phyloP scores from a whole-genome alignment of 2,329 filamentous ascomycete species.

The Rasamsonia emersonii region DNA sequence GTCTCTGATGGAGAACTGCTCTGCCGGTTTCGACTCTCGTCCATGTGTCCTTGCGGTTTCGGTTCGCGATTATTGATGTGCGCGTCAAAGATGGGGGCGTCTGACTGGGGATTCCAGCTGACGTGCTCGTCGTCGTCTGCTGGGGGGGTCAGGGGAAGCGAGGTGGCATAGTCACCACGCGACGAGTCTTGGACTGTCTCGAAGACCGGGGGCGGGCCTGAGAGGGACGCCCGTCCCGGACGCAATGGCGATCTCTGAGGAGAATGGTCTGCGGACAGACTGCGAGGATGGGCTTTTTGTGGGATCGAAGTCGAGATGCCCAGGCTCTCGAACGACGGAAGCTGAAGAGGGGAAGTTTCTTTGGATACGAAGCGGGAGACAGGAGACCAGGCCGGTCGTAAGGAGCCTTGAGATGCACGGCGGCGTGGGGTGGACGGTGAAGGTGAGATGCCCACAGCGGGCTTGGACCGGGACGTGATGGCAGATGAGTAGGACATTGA shows the following conservation, averaged over 20 bases:
- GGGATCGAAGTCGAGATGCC: constrained; percentile 35
- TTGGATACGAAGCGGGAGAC: constrained; percentile 29
- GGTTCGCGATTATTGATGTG: constrained; percentile 19
- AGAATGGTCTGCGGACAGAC: constrained; percentile 19
- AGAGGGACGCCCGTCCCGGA: constrained; percentile 24
- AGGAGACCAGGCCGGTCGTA: constrained; percentile 24
- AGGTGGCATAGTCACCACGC: constrained; percentile 23
- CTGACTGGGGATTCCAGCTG: constrained; percentile 27
- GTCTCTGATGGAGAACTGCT: constrained; percentile 18
- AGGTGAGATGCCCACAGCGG: neutral
- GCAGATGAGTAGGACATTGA: neutral
- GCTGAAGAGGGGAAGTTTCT: constrained; percentile 34
- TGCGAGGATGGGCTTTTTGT: constrained; percentile 18
- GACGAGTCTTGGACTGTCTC: constrained; percentile 12
- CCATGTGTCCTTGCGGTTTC: constrained; percentile 19
- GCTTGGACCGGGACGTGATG: neutral
- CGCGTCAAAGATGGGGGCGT: constrained; percentile 23
- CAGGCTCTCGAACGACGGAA: constrained; percentile 46
- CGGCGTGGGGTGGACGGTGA: constrained; percentile 17
- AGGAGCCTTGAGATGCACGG: constrained; percentile 29
- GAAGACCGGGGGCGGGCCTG: constrained; percentile 20
- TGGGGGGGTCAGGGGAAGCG: constrained; percentile 33
- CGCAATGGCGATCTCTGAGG: constrained; percentile 23
- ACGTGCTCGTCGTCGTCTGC: constrained; percentile 30
- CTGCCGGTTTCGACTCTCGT: constrained; percentile 21